Percentiles rank a stretch among this genome's conserved stretches.
phyloP scores from a whole-genome alignment of 352 stramenopile genomes.

The Globisporangium abappressorium region DNA sequence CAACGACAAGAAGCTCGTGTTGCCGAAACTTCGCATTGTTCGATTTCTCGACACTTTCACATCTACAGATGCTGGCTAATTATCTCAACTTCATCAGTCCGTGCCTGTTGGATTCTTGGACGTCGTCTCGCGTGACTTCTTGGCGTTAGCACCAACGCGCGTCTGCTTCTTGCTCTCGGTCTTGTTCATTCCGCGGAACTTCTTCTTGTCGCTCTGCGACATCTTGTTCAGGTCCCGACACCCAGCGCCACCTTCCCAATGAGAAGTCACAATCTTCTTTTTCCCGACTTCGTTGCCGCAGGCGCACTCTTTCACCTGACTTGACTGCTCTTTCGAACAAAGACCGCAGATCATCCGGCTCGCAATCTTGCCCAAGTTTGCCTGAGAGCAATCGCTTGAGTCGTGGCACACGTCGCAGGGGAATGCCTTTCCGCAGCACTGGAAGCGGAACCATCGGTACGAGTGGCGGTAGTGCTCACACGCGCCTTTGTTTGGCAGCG shows the following conservation, averaged over 20 bases:
- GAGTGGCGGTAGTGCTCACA: slow-evolving; percentile 84
- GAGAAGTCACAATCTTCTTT: slow-evolving; percentile 38
- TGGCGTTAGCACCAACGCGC: slow-evolving; percentile 61
- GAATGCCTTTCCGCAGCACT: slow-evolving; percentile 81
- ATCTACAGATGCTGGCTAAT: too few relatives aligned
- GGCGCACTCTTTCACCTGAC: slow-evolving; percentile 64
- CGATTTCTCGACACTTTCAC: too few relatives aligned
- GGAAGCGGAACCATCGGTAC: slow-evolving; percentile 80
- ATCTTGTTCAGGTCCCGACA: slow-evolving; percentile 65
- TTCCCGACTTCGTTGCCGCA: slow-evolving; percentile 69
- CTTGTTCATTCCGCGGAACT: slow-evolving; percentile 73
- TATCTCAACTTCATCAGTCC: not conserved
- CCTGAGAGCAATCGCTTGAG: slow-evolving; percentile 59
- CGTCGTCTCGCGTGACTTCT: slow-evolving; percentile 23
- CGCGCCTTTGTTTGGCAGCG: slow-evolving; percentile 60
- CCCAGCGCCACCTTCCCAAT: slow-evolving; percentile 79
- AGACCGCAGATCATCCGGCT: slow-evolving; percentile 83
- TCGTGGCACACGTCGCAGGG: slow-evolving; percentile 83
- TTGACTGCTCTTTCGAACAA: slow-evolving; percentile 82
- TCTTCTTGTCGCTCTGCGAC: slow-evolving; percentile 66
- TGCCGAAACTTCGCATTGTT: too few relatives aligned
- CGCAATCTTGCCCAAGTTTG: slow-evolving; percentile 72
- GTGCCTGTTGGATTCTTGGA: slow-evolving; percentile 1
- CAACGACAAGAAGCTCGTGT: too few relatives aligned
- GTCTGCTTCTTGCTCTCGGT: slow-evolving; percentile 81